Conservation (phyloP, 2,329 filamentous ascomycete genomes). For the Trichoderma afroharzianum region DNA sequence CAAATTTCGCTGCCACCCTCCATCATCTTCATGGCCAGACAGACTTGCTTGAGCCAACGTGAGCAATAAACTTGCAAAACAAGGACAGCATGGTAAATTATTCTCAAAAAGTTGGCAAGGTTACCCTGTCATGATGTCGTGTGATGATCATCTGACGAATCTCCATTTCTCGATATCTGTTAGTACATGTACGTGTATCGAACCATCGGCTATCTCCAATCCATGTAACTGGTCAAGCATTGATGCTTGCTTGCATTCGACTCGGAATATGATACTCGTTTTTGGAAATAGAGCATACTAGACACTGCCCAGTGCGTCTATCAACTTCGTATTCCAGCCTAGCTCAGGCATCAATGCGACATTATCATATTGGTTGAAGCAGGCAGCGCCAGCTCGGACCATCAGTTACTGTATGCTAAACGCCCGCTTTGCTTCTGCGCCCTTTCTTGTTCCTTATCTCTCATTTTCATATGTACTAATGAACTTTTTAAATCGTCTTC, state of each 20-base stretch:
- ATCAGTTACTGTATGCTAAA: neutral
- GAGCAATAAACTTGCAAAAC: neutral
- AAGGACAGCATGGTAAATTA: neutral
- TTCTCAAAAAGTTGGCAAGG: neutral
- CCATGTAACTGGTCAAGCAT: neutral
- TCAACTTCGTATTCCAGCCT: neutral
- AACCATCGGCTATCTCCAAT: slow-evolving; percentile 7
- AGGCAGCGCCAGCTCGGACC: neutral
- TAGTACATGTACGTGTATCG: neutral
- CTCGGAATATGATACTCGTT: neutral
- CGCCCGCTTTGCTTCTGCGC: neutral
- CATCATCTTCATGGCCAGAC: neutral
- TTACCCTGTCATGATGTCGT: neutral
- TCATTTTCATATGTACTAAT: neutral
- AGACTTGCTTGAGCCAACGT: neutral
- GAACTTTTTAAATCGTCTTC: neutral
- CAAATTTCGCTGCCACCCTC: neutral
- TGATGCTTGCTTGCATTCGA: neutral
- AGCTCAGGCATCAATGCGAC: neutral
- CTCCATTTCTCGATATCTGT: neutral
- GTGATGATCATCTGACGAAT: neutral
- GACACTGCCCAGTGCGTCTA: neutral
- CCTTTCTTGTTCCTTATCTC: neutral
- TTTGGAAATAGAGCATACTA: neutral
- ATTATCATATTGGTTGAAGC: neutral